Evolutionary conservation across 192 early-diverging fungal species (phyloP), one percentile per base, ranked within the genome.

Genomic region (Pilaira anomala): DNA sequence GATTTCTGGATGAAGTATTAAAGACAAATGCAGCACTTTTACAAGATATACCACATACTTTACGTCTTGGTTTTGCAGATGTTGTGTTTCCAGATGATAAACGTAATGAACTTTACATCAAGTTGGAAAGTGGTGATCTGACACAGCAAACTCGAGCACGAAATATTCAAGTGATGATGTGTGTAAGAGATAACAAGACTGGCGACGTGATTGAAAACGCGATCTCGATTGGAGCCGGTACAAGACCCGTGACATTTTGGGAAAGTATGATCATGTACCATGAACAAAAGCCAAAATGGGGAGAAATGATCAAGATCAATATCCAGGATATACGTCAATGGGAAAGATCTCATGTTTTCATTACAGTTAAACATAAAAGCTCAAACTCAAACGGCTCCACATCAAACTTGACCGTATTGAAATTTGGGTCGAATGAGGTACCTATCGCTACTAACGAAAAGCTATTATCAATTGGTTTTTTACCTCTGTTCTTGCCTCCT

Each of bases 181-280:
- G 83, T 55, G 74, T 91, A 26, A 69, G 86, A 39, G 63, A 76
- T 19, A 71, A 82, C 7, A 11, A 42, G 14, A 76, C 80, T 18
- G 85, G 88, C 1, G 74, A 74, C 16, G 54, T 80, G 16, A 74
- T 91, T 14, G 78, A 81, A 33, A 68, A 76, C 54, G 83, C 76
- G 21, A 74, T 91, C 13, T 72, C 48, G 26, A 60, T 73, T n/a
- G 87, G 82, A 11, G 39, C 72, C 46, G 63, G 78, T 25, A 51
- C 72, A 28, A 41, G 49, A 18, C 52, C 62, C 44, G 57, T 65
- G 6, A 67, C 65, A 4, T 56, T 54, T 8, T 88, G 82, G 62
- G 85, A 88, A 29, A 83, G 81, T 1, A 62, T 84, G 21, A 74
- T 90, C 1, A 86, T 78, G 65, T 83, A 83, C 41, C 85, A 91